Base-by-base conservation (phyloP, 257 asterid genomes). In the Solanum boliviense region DNA sequence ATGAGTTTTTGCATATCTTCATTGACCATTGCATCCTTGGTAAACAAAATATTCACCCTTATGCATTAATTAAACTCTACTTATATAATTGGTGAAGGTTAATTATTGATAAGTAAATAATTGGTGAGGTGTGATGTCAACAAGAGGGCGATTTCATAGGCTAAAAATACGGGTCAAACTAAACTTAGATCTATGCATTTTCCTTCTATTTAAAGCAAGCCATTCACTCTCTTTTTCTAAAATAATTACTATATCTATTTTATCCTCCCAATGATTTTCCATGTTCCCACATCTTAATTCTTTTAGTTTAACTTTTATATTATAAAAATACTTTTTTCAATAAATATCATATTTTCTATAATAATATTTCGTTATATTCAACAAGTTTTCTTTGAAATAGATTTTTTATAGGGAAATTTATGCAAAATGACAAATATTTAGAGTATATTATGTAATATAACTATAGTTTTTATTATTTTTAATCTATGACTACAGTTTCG, bases 151-250 rank as follows among this genome's bases (percentile, higher is more conserved):
- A 52, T 11, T 86, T 86, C 18, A 6, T 52, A 86, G 88, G 85
- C 88, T 86, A 41, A 73, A 74, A 56, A 74, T 86, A 56, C 65
- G 78, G 88, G 74, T 87, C 86, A 87, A 87, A 75, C 75, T 27
- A 87, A 58, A 86, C 38, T 6, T 58, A 20, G 85, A 87, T 87
- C 32, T 58, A 13, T 58, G 74, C 27, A 36, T 72, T n/a, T 76
- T 34, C 38, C 85, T 58, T 87, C 38, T 32, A 75, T 38, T 23
- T 75, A 87, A 84, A 65, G 87, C 87, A 84, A 65, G 10, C 79
- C 32, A 13, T 39, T 78, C 62, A 4, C 16, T 25, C 65, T 46
- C 3, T 25, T 76, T 74, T 36, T 1, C 10, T 35, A 74, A 12
- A 76, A 76, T 23, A 86, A 48, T 86, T 48, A 68, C 74, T 68